A percentile compares a stretch with the other conserved stretches of the same genome.
These are phyloP conservation scores for Euptelea pleiosperma DNA, from an alignment of 164 flowering plant species.

Conservation along the genomic window DNA sequence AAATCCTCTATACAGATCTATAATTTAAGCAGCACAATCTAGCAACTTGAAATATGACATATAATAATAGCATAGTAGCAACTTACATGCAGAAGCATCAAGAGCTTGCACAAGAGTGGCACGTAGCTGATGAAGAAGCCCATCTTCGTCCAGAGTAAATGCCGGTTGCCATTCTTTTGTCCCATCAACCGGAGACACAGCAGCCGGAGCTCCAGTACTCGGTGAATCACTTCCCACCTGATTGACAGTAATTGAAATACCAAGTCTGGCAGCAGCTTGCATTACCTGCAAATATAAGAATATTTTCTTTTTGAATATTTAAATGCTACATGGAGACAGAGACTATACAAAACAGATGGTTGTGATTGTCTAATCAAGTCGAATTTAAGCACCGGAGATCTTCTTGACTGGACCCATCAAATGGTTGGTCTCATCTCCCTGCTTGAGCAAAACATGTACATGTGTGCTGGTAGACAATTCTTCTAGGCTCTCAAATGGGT, in stretches of 20 bases:
- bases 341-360: not conserved
- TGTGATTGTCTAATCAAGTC: not conserved
- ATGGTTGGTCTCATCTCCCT: too few relatives aligned
- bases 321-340: not conserved
- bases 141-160: conserved; percentile 76
- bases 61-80: not conserved
- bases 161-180: conserved; percentile 81
- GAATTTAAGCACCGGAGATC: too few relatives aligned
- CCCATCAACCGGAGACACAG: conserved; percentile 52
- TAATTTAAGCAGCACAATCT: not conserved
- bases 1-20: conserved; percentile 1
- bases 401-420: too few relatives aligned
- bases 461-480: not conserved
- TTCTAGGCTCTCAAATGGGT: not conserved
- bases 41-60: not conserved
- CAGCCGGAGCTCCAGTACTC: conserved; percentile 35
- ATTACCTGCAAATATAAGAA: conserved; percentile 53
- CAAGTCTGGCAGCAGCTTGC: conserved; percentile 80
- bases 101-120: conserved; percentile 73
- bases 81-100: conserved; percentile 61
- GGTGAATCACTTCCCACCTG: conserved; percentile 65
- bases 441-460: too few relatives aligned
- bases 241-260: conserved; percentile 61
- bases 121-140: conserved; percentile 76
- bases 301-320: too few relatives aligned